phyloP scores from a whole-genome alignment of 768 basidiomycete species.

The Lepiota subincarnata region DNA sequence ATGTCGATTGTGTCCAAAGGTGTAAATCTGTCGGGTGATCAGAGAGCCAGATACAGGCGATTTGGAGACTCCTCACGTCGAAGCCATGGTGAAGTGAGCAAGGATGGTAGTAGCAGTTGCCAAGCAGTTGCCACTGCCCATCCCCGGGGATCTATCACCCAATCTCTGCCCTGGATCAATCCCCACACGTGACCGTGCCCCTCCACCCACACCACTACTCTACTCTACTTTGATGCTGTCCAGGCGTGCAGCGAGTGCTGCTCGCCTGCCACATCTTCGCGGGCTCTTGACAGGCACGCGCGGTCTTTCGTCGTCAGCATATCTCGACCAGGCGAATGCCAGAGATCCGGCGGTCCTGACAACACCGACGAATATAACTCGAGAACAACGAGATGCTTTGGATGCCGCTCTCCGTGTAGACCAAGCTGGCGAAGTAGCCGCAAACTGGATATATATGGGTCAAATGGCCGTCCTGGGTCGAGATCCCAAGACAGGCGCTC shows the following conservation, averaged over 20 bases:
- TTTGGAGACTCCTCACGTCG: conserved; percentile 29
- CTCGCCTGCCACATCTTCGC: not conserved
- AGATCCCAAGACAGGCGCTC: conserved; percentile 48
- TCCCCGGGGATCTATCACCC: not conserved
- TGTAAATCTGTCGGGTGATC: conserved; percentile 44
- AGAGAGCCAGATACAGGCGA: not conserved
- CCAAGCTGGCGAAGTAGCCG: conserved; percentile 93
- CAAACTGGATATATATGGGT: conserved; percentile 93
- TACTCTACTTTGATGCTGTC: not conserved
- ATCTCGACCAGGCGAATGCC: conserved; percentile 35
- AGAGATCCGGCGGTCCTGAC: conserved; percentile 39
- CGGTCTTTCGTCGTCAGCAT: conserved; percentile 40
- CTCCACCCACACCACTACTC: no score
- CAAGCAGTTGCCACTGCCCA: not conserved
- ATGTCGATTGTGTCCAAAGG: conserved; percentile 52
- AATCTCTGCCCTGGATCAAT: conserved; percentile 6
- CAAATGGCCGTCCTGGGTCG: conserved; percentile 72
- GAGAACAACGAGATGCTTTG: conserved; percentile 44
- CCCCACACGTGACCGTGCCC: conserved; percentile 4
- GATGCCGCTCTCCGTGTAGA: conserved; percentile 82
- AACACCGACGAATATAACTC: conserved; percentile 53
- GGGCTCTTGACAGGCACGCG: not conserved
- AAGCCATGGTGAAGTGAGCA: conserved; percentile 29
- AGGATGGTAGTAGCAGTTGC: conserved; percentile 11
- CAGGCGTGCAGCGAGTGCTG: not conserved